Base-by-base conservation (phyloP, 257 asterid species). In the Striga asiatica region DNA sequence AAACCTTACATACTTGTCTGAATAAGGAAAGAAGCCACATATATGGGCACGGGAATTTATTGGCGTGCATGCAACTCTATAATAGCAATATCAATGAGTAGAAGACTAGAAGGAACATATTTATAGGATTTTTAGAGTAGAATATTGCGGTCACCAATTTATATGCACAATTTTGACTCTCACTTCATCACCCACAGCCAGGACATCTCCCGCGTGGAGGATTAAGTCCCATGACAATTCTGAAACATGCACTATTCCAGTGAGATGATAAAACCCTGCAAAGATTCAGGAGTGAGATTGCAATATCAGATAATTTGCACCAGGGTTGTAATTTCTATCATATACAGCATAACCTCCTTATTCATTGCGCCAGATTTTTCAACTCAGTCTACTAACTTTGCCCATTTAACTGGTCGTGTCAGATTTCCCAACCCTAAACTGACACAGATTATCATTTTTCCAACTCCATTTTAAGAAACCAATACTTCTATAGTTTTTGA, bases 191-290 rank as follows among this genome's bases (percentile, higher is more conserved):
- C 95, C 95, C 74, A 75, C 95, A 0, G 80, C 49, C 32, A 91
- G 79, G 56, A 87, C 59, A 49, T 91, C 98, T 57, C 95, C 79
- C 12, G 70, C 85, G 38, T 91, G 95, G 52, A 80, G 98, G 59
- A 91, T 89, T 61, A 87, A 74, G 76, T 91, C 98, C 98, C 98
- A 91, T 2, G 98, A 91, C 28, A 91, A 94, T 71, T 91, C 98
- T 3, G 98, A 91, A 71, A 87, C 78, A 64, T 91, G 98, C 54
- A 91, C 93, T 45, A 91, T 83, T 46, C 98, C 98, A 0, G 98
- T 84, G 61, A 91, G 83, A 68, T 82, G 76, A 74, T 72, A 76
- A 16, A 67, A 61, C 55, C 98, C 96, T 91, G 80, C 56, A 75
- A 46, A 35, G 25, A 45, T 51, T 60, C 17, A 37, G 10, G 56